Conservation (phyloP, 768 basidiomycete species). For the Leccinum sublutescens region DNA sequence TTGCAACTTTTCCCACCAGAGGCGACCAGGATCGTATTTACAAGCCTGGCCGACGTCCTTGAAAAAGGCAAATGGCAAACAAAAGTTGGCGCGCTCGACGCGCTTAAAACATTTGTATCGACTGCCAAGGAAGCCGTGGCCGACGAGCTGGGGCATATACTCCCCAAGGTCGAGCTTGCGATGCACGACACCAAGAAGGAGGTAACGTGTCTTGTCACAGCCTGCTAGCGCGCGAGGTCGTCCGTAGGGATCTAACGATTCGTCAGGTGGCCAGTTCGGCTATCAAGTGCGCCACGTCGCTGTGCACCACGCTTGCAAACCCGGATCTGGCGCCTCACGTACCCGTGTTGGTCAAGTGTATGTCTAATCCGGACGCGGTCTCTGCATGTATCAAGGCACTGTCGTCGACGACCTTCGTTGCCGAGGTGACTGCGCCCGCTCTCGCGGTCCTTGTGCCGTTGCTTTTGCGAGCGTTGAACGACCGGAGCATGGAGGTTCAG, state of each 20-base stretch:
- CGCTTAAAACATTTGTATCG: slow-evolving; percentile 71
- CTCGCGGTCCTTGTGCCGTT: slow-evolving; percentile 94
- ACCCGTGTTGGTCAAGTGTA: slow-evolving; percentile 86
- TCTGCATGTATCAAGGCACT: slow-evolving; percentile 93
- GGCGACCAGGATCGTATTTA: slow-evolving; percentile 65
- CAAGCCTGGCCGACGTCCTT: slow-evolving; percentile 67
- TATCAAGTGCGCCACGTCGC: slow-evolving; percentile 81
- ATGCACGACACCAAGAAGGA: slow-evolving; percentile 98
- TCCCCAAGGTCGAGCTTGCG: slow-evolving; percentile 83
- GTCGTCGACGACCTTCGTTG: slow-evolving; percentile 93
- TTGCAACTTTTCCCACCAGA: slow-evolving; percentile 84
- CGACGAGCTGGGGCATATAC: slow-evolving; percentile 72
- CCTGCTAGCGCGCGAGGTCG: neutral
- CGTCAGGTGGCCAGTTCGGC: slow-evolving; percentile 80
- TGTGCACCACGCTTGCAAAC: slow-evolving; percentile 91
- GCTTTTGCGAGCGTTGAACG: slow-evolving; percentile 85
- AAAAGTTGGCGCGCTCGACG: slow-evolving; percentile 91
- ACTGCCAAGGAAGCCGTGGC: slow-evolving; percentile 75
- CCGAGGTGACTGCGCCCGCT: slow-evolving; percentile 95
- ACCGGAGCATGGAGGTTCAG: slow-evolving; percentile 95
- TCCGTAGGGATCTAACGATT: slow-evolving; percentile 10
- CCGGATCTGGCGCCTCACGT: slow-evolving; percentile 90
- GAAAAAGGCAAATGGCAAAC: slow-evolving; percentile 90
- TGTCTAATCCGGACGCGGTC: slow-evolving; percentile 87
- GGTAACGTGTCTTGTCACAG: slow-evolving; percentile 53